These are phyloP conservation scores for Dianthus caryophyllus DNA, from an alignment of 148 eudicot species.

Conservation along the genomic window DNA sequence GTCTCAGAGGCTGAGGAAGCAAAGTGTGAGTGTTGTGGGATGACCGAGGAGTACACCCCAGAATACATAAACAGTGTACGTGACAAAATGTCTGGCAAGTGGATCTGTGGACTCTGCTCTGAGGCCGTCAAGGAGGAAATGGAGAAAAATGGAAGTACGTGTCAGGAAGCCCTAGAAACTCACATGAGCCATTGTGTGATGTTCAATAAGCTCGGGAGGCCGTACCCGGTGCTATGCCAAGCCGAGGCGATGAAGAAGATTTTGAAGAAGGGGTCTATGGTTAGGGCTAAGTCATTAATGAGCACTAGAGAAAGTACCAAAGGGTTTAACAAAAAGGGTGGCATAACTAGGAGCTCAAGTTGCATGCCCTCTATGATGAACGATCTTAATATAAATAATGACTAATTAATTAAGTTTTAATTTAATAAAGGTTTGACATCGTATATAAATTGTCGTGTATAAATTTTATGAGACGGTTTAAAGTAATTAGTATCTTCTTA, in stretches of 20 bases:
- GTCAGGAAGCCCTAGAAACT: slow-evolving; percentile 43
- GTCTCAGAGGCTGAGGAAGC: slow-evolving; percentile 63
- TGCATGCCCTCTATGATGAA: slow-evolving; percentile 63
- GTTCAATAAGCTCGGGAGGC: slow-evolving; percentile 69
- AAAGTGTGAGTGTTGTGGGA: slow-evolving; percentile 84
- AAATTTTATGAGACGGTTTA: too few relatives aligned
- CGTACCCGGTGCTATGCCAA: slow-evolving; percentile 67
- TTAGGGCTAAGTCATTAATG: slow-evolving; percentile 55
- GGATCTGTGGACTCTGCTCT: slow-evolving; percentile 61
- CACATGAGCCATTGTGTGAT: slow-evolving; percentile 69
- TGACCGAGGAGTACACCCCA: slow-evolving; percentile 77
- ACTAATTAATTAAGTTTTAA: too few relatives aligned
- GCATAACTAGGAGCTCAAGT: slow-evolving; percentile 69
- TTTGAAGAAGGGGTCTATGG: slow-evolving; percentile 46
- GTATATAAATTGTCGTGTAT: not conserved
- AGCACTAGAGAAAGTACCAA: slow-evolving; percentile 49
- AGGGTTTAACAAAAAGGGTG: slow-evolving; percentile 36
- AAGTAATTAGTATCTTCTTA: too few relatives aligned
- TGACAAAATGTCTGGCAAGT: slow-evolving; percentile 48
- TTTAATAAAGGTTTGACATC: not conserved
- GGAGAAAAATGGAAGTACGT: slow-evolving; percentile 59
- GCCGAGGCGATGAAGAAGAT: slow-evolving; percentile 79
- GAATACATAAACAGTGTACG: slow-evolving; percentile 53
- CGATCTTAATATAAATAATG: slow-evolving; percentile 10
- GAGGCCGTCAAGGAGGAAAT: slow-evolving; percentile 67